Conservation (phyloP, 805 yeast genomes). For the Hanseniaspora singularis region DNA sequence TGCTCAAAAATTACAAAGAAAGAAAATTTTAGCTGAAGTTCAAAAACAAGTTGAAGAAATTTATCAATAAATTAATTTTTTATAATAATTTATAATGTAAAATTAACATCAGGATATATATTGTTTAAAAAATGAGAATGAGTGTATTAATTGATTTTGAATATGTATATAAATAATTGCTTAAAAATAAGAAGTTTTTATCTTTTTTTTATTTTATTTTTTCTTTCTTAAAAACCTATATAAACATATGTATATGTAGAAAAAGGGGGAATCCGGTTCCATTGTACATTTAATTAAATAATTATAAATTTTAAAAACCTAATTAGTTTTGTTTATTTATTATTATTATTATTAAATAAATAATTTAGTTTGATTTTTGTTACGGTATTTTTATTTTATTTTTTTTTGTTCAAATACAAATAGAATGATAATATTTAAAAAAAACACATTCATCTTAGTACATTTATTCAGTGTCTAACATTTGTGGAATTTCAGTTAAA, state of each 20-base stretch:
- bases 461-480: conserved; percentile 36
- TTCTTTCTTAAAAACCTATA: neutral
- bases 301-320: neutral
- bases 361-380: neutral
- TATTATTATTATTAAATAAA: no score
- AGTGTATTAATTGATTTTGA: no score
- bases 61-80: neutral
- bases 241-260: neutral
- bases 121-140: no score
- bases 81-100: no score
- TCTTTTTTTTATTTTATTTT: neutral
- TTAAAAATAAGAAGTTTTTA: no score
- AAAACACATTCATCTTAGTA: no score
- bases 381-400: neutral
- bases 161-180: no score
- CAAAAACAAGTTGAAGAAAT: conserved; percentile 48
- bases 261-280: conserved; percentile 3
- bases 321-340: neutral
- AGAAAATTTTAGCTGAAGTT: conserved; percentile 64
- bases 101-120: no score
- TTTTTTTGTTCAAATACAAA: no score
- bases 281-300: neutral
- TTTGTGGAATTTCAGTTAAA: conserved; percentile 62
- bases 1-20: conserved; percentile 93
- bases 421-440: no score